These are phyloP conservation scores for Naumovozyma castellii DNA, from an alignment of 805 yeast genomes.

Conservation along the genomic window DNA sequence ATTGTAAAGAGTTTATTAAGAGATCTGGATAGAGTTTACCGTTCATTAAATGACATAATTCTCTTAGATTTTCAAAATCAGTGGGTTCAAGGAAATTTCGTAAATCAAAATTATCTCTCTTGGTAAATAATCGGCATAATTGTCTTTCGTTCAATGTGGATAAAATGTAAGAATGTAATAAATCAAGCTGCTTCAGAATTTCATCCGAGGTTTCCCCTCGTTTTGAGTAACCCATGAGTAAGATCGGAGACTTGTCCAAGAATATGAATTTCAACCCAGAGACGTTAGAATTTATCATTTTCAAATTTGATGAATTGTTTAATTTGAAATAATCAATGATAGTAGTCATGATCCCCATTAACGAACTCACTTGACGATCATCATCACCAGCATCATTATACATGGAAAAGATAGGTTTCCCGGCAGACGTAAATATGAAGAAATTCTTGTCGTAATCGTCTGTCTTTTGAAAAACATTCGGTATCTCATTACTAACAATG, in stretches of 20 bases:
- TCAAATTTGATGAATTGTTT: constrained; percentile 29
- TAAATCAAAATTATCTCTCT: constrained; percentile 73
- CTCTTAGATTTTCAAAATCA: constrained; percentile 62
- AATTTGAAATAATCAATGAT: constrained; percentile 60
- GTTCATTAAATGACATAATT: constrained; percentile 46
- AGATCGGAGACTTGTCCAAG: constrained; percentile 55
- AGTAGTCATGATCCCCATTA: constrained; percentile 75
- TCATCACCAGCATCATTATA: constrained; percentile 53
- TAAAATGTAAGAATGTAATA: constrained; percentile 67
- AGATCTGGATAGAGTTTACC: constrained; percentile 47
- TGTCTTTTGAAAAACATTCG: constrained; percentile 14
- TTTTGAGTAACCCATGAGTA: constrained; percentile 60
- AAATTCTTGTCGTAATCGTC: constrained; percentile 47
- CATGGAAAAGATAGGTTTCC: constrained; percentile 78
- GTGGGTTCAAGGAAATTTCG: constrained; percentile 65
- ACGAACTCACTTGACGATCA: constrained; percentile 43
- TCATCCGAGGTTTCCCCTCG: constrained; percentile 44
- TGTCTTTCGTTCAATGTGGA: constrained; percentile 78
- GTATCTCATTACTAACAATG: constrained; percentile 25
- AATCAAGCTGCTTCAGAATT: constrained; percentile 54
- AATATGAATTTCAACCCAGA: constrained; percentile 38
- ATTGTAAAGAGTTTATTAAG: constrained; percentile 55
- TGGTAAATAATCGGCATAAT: constrained; percentile 55
- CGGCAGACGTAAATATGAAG: constrained; percentile 72
- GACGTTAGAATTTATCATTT: constrained; percentile 34